Evolutionary conservation across 192 early-diverging fungal genomes (phyloP).

Genomic region (Umbelopsis isabellina): DNA sequence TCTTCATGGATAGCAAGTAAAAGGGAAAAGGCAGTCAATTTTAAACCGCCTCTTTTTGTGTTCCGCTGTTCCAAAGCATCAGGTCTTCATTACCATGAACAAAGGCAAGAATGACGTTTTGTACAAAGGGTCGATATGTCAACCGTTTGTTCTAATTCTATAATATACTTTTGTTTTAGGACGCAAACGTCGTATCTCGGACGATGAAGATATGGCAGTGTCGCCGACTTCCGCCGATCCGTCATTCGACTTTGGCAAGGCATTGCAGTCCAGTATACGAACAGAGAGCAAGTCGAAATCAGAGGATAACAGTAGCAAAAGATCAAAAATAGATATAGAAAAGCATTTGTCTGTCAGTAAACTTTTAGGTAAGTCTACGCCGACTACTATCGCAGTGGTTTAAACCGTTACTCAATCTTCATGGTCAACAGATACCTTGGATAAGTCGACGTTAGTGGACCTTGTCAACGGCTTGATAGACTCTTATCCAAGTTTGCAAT

Average conservation of each 20-base stretch:
- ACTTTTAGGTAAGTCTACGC: neutral
- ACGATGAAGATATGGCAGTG: slow-evolving; percentile 43
- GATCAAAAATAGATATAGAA: slow-evolving; percentile 24
- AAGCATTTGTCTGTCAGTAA: slow-evolving; percentile 19
- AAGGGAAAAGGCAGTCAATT: slow-evolving; percentile 18
- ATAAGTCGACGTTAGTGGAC: slow-evolving; percentile 70
- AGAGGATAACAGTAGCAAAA: slow-evolving; percentile 15
- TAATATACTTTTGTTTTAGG: slow-evolving; percentile 10
- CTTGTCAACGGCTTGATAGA: slow-evolving; percentile 76
- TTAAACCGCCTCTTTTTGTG: neutral
- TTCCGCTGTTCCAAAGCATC: neutral
- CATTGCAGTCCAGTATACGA: slow-evolving; percentile 17
- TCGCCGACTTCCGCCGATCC: neutral
- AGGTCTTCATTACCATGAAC: slow-evolving; percentile 6
- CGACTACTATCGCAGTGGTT: neutral
- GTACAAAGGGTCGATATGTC: neutral
- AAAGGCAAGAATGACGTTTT: slow-evolving; percentile 3
- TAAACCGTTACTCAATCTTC: neutral
- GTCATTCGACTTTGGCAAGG: slow-evolving; percentile 25
- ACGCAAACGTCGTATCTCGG: slow-evolving; percentile 35
- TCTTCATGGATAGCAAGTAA: slow-evolving; percentile 10
- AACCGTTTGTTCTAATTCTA: no score
- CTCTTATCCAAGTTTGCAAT: slow-evolving; percentile 69
- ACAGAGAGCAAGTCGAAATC: slow-evolving; percentile 18
- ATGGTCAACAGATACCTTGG: slow-evolving; percentile 49